These are phyloP conservation scores for Rugosomyces carneus DNA, from an alignment of 1,284 basidiomycete species.

Conservation along the genomic window DNA sequence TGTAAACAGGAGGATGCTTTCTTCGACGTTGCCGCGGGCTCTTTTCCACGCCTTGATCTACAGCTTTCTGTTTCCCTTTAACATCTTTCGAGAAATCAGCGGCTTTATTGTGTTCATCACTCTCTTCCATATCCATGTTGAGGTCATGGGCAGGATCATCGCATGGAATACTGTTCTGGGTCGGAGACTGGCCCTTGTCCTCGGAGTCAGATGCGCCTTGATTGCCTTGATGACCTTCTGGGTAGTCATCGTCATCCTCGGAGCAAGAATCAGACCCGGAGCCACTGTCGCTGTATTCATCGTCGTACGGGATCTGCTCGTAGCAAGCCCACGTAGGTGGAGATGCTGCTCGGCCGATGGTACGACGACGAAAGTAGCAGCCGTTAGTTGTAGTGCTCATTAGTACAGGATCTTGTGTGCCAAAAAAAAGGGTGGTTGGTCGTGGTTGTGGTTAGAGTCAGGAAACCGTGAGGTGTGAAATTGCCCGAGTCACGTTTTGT, in stretches of 20 bases:
- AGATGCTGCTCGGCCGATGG: conserved; percentile 69
- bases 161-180: conserved; percentile 22
- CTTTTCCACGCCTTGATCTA: conserved; percentile 42
- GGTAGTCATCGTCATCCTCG: conserved; percentile 66
- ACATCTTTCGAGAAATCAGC: conserved; percentile 47
- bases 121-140: conserved; percentile 63
- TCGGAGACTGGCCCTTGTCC: conserved; percentile 23
- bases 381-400: conserved; percentile 41
- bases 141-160: conserved; percentile 36
- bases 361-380: conserved; percentile 62
- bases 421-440: not conserved
- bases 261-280: conserved; percentile 59
- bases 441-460: conserved; percentile 7
- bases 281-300: conserved; percentile 39
- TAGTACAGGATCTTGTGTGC: conserved; percentile 13
- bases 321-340: conserved; percentile 82
- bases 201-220: conserved; percentile 32
- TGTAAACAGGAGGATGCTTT: conserved; percentile 52
- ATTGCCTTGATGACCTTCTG: conserved; percentile 23
- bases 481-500: conserved; percentile 10
- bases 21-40: conserved; percentile 46
- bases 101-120: conserved; percentile 33
- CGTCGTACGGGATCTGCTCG: conserved; percentile 71
- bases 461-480: conserved; percentile 12
- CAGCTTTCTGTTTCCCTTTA: conserved; percentile 74